Conservation (phyloP, 345 rosid species). For the Arabis alpina region DNA sequence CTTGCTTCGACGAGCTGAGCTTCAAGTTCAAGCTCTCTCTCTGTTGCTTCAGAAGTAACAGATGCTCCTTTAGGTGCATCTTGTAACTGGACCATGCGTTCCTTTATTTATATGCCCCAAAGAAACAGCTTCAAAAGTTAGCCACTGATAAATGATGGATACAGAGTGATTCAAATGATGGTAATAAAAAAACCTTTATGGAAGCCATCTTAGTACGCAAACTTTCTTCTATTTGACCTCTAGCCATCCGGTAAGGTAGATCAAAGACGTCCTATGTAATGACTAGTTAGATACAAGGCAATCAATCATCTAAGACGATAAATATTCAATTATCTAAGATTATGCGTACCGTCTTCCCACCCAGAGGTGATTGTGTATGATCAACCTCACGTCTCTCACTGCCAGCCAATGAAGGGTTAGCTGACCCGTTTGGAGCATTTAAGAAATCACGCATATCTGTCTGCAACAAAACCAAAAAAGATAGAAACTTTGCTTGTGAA, state of each 20-base stretch:
- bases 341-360: conserved; percentile 82
- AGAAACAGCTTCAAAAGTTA: conserved; percentile 24
- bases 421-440: conserved; percentile 81
- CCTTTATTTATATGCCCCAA: conserved; percentile 32
- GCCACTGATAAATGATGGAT: background rate
- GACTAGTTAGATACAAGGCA: conserved; percentile 1
- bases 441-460: conserved; percentile 92
- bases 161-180: background rate
- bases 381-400: conserved; percentile 67
- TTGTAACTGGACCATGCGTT: conserved; percentile 79
- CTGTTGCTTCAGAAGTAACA: conserved; percentile 92
- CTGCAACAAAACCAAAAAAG: conserved; percentile 47
- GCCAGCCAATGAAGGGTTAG: conserved; percentile 72
- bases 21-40: conserved; percentile 99
- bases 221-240: conserved; percentile 98
- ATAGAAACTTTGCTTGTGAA: conserved; percentile 1
- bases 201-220: conserved; percentile 94
- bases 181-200: conserved; percentile 62
- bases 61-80: conserved; percentile 91
- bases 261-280: conserved; percentile 84
- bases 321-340: background rate
- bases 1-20: conserved; percentile 99
- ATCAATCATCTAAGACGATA: background rate
- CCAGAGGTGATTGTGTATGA: conserved; percentile 85
- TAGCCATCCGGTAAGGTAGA: conserved; percentile 89